Evolutionary conservation across 1,284 basidiomycete species (phyloP).

Genomic region (Lignosus rhinocerotis): DNA sequence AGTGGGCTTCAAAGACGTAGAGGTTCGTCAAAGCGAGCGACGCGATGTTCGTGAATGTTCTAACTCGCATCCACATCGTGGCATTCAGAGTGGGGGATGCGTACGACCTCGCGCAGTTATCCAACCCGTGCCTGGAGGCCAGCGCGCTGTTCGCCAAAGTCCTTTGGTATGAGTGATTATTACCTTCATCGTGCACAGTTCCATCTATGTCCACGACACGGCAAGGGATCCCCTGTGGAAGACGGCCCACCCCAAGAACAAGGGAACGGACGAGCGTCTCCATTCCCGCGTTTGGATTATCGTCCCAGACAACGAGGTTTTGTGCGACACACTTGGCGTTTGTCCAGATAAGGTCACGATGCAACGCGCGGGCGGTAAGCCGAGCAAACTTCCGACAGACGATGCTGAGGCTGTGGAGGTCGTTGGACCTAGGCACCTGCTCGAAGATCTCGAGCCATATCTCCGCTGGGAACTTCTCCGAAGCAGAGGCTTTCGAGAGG

Average conservation of each 20-base stretch:
- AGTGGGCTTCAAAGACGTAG: slow-evolving; percentile 35
- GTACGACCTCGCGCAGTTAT: not conserved
- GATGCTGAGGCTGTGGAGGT: slow-evolving; percentile 30
- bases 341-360: slow-evolving; percentile 39
- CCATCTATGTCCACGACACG: slow-evolving; percentile 18
- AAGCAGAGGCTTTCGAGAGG: not conserved
- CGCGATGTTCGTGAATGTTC: slow-evolving; percentile 34
- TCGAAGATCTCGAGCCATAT: slow-evolving; percentile 36
- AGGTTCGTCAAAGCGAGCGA: slow-evolving; percentile 36
- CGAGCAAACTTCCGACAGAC: slow-evolving; percentile 30
- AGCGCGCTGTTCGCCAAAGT: no score
- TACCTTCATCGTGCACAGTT: not conserved
- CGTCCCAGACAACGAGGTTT: slow-evolving; percentile 27
- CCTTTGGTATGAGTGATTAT: no score
- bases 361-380: slow-evolving; percentile 35
- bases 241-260: slow-evolving; percentile 25
- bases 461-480: slow-evolving; percentile 27
- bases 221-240: slow-evolving; percentile 19
- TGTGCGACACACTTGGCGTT: slow-evolving; percentile 25
- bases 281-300: slow-evolving; percentile 16
- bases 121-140: not conserved
- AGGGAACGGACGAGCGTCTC: slow-evolving; percentile 24
- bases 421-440: slow-evolving; percentile 30
- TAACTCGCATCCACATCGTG: slow-evolving; percentile 32
- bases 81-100: slow-evolving; percentile 21